A percentile compares a stretch with the other conserved stretches of the same genome.
phyloP scores from a whole-genome alignment of 495 filamentous ascomycete genomes.

The Tuber melanosporum region DNA sequence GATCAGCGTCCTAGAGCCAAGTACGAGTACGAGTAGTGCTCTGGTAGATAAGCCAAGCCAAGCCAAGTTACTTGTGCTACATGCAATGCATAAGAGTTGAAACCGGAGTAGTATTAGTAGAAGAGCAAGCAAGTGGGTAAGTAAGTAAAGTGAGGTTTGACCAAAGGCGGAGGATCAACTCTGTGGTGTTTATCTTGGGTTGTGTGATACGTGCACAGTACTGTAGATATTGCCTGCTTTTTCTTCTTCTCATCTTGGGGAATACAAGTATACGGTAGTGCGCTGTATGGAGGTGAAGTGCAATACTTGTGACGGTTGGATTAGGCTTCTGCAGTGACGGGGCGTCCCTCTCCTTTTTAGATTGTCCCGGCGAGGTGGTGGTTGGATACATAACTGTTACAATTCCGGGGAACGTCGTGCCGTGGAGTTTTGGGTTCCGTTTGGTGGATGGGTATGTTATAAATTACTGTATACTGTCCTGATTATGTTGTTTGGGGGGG shows the following conservation, averaged over 20 bases:
- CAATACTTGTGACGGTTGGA: background rate
- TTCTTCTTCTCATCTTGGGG: too few relatives aligned
- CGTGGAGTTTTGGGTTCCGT: background rate
- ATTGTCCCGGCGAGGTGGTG: background rate
- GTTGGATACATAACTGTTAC: background rate
- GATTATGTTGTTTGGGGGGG: background rate
- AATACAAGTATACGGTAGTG: too few relatives aligned
- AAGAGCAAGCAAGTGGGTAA: background rate
- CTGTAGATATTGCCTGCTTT: too few relatives aligned
- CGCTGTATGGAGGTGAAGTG: background rate
- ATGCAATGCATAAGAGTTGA: background rate
- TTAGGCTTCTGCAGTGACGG: background rate
- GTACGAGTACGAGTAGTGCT: background rate
- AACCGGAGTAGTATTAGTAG: background rate
- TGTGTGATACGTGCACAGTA: too few relatives aligned
- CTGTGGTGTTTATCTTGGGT: too few relatives aligned
- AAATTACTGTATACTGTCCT: too few relatives aligned
- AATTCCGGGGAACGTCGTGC: too few relatives aligned
- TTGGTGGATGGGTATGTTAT: background rate
- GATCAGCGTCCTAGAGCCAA: background rate
- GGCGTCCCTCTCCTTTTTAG: background rate
- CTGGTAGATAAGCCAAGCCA: background rate
- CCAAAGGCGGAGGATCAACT: too few relatives aligned
- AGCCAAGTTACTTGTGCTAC: background rate
- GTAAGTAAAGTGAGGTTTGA: background rate